Percentiles rank a stretch among this genome's conserved stretches.
Evolutionary conservation across 129 eudicot genomes (phyloP).

Genomic region (Smallanthus sonchifolius): DNA sequence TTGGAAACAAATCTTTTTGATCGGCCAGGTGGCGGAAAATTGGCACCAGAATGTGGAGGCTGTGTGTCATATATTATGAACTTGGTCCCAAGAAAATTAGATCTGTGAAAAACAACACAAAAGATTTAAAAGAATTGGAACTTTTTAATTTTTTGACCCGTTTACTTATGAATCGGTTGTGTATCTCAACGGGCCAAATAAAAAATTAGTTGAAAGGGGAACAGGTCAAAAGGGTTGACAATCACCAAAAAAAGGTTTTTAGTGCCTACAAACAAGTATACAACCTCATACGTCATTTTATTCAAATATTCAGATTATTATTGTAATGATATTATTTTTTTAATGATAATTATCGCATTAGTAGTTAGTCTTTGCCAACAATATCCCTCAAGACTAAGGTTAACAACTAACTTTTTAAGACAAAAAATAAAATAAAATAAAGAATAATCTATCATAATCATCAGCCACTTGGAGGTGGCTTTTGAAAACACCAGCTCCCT

Average conservation of each 20-base stretch:
- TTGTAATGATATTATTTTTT: background rate
- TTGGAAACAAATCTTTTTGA: conserved; percentile 69
- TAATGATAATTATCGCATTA: background rate
- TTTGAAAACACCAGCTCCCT: background rate
- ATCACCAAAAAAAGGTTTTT: background rate
- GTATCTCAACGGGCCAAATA: background rate
- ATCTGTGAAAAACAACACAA: conserved; percentile 35
- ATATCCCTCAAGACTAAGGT: background rate
- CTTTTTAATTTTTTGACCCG: background rate
- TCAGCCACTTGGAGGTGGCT: background rate
- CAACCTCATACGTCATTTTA: background rate
- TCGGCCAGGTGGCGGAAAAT: conserved; percentile 55
- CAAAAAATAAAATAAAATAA: background rate
- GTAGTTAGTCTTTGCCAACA: background rate
- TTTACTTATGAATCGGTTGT: background rate
- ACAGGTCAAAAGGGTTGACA: background rate
- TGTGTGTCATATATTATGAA: conserved; percentile 89
- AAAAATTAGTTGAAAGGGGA: background rate
- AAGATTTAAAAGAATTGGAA: background rate
- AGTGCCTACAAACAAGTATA: background rate
- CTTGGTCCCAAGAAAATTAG: conserved; percentile 86
- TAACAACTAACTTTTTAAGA: background rate
- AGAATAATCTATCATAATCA: background rate
- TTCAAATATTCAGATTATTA: background rate
- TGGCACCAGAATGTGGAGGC: conserved; percentile 62